A percentile compares a stretch with the other conserved stretches of the same genome.
Evolutionary conservation across 805 yeast genomes (phyloP).

Genomic region (Ogataea nitratoaversa): DNA sequence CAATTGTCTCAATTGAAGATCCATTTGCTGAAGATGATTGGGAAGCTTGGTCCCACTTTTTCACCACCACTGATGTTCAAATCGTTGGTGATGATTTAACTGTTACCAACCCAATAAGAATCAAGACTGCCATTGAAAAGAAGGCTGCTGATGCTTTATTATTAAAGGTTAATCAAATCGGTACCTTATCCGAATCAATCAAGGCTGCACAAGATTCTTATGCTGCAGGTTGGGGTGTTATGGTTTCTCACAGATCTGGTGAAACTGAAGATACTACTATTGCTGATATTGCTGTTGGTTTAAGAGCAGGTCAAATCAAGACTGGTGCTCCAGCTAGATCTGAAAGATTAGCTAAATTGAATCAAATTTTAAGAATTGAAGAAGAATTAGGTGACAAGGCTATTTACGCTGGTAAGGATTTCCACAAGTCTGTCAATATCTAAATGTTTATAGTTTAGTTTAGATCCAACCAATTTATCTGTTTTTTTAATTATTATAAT

Average conservation of each 20-base stretch:
- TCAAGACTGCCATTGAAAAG: slow-evolving; percentile 92
- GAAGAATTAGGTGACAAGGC: slow-evolving; percentile 98
- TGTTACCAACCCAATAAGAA: slow-evolving; percentile 95
- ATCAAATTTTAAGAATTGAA: slow-evolving; percentile 98
- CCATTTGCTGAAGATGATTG: slow-evolving; percentile 99
- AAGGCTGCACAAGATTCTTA: slow-evolving; percentile 94
- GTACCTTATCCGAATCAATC: slow-evolving; percentile 93
- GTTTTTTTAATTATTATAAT: too few species aligned
- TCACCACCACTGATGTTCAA: slow-evolving; percentile 71
- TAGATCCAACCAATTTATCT: too few species aligned
- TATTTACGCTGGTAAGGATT: slow-evolving; percentile 87
- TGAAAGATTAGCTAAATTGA: slow-evolving; percentile 98
- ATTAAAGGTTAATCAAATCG: slow-evolving; percentile 98
- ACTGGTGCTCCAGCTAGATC: slow-evolving; percentile 99
- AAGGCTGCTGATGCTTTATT: slow-evolving; percentile 92
- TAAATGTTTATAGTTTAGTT: too few species aligned
- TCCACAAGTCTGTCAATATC: slow-evolving; percentile 53
- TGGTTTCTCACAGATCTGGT: slow-evolving; percentile 99
- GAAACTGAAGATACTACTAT: slow-evolving; percentile 98
- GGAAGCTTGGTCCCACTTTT: slow-evolving; percentile 95
- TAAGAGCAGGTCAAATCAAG: slow-evolving; percentile 98
- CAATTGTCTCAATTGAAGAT: slow-evolving; percentile 97
- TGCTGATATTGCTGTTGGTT: slow-evolving; percentile 97
- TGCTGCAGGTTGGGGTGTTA: slow-evolving; percentile 98
- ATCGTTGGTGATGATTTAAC: slow-evolving; percentile 98